Base-by-base conservation (phyloP, 768 basidiomycete genomes). In the Panellus pusillus region DNA sequence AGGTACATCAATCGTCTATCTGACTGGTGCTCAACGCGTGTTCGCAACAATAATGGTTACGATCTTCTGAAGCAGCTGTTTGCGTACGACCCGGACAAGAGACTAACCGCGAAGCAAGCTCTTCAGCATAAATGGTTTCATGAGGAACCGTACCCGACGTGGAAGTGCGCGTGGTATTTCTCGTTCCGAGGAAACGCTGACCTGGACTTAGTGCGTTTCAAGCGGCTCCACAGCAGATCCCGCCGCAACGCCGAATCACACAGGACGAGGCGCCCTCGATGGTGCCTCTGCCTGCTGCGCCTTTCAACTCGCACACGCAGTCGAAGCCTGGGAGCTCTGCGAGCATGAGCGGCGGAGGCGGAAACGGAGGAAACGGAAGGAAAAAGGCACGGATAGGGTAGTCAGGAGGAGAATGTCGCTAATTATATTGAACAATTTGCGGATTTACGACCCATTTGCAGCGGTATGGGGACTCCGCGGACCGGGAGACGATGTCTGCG, bases 241-340 rank as follows among this genome's bases (percentile, higher is more conserved):
- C 94, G 31, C 95, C 95, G 0, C 85, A 86, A 37, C 78, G 94
- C 28, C 83, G 93, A 38, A 95, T 98, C 47, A 90, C 93, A 1
- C 89, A 93, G 64, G 96, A 98, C 66, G 94, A 98, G 36, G 91
- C 89, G 6, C 89, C 90, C 0, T 89, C 87, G 0, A 91, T 91
- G 89, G 82, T 91, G 72, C 86, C 86, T 20, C 67, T 82, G 17
- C 81, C 82, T 17, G 69, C 78, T 37, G 58, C 54, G 32, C 58
- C 58, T 24, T 60, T 60, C 52, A 58, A 54, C 42, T 49, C 57
- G 15, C 57, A 58, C 7, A 54, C 54, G 31, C 58, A 60, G 48
- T 60, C 58, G 17, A 62, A 60, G n/a, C 51, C 58, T 8, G 72
- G 69, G 3, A 61, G 60, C 29, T 61, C 55, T 4, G 49, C 60